Evolutionary conservation across 1,284 basidiomycete genomes (phyloP), one percentile per base, ranked within the genome.

Genomic region (Ustanciosporium gigantosporum): DNA sequence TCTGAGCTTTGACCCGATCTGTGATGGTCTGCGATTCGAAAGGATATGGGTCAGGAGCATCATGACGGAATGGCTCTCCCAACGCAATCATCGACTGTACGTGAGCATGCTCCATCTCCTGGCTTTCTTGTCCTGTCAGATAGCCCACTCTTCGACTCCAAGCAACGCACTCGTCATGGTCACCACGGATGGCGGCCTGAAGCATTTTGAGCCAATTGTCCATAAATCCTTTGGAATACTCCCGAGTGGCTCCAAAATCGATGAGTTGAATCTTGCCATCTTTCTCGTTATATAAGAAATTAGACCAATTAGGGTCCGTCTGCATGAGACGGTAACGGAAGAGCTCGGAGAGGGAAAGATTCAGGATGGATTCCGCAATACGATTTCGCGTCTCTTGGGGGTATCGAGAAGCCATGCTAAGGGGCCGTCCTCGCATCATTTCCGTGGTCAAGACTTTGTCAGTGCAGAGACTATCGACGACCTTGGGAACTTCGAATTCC

Each of bases 231-330:
- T 86, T 86, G 2, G 85, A 83, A 79, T 97, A 98, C 64, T 86
- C 86, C 31, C 93, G 83, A 0, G 90, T 91, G 3, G 95, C 94
- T 20, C 94, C 95, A 70, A 98, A 97, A 79, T 99, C 94, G 51
- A 98, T 90, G 17, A 99, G 82, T 69, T 91, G 89, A 41, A 97
- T 82, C 85, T 71, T 66, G 27, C 37, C 41, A 14, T 53, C 66
- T 8, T 47, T 39, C 4, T 82, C 74, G 78, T 93, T 88, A 85
- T 88, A 97, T 22, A 99, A 81, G 80, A 98, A 98, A 79, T 97
- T 98, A 19, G 89, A 90, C 89, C 90, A 97, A 76, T 99, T 98
- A 1, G 95, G 94, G 78, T 98, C 94, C 0, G 94, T 98, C 79
- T 98, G 95, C 95, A 98, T 97, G 36, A 89, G 81, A 20, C 89